These are phyloP conservation scores for Drechslerella dactyloides DNA, from an alignment of 2,329 filamentous ascomycete genomes.

Conservation along the genomic window DNA sequence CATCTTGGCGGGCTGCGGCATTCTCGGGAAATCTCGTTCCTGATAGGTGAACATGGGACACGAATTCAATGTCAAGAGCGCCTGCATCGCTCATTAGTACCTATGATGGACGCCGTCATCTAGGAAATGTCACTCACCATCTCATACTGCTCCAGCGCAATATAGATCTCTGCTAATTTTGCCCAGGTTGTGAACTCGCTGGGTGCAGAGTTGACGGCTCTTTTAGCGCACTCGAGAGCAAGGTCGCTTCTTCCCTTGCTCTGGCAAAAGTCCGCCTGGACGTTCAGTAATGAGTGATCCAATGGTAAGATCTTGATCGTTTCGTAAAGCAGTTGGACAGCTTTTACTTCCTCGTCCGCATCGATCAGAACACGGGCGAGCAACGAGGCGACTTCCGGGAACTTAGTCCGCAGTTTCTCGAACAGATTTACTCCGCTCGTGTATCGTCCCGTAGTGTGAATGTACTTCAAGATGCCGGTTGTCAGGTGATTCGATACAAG, in stretches of 20 bases:
- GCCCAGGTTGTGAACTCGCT: slow-evolving; percentile 99
- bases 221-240: slow-evolving; percentile 90
- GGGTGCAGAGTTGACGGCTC: slow-evolving; percentile 90
- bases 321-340: slow-evolving; percentile 83
- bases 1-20: slow-evolving; percentile 90
- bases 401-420: slow-evolving; percentile 88
- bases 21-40: slow-evolving; percentile 92
- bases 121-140: slow-evolving; percentile 55
- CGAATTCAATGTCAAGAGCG: slow-evolving; percentile 91
- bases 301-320: slow-evolving; percentile 90
- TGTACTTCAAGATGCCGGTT: slow-evolving; percentile 90
- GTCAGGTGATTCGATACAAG: slow-evolving; percentile 88
- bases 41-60: slow-evolving; percentile 99
- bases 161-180: slow-evolving; percentile 88
- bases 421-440: slow-evolving; percentile 97
- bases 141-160: slow-evolving; percentile 94
- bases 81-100: slow-evolving; percentile 61
- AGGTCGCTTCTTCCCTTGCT: slow-evolving; percentile 85
- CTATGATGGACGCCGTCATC: not conserved
- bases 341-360: slow-evolving; percentile 96
- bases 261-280: slow-evolving; percentile 89
- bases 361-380: slow-evolving; percentile 89
- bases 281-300: slow-evolving; percentile 96
- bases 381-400: slow-evolving; percentile 91
- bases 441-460: slow-evolving; percentile 91